A percentile compares a stretch with the other conserved stretches of the same genome.
Evolutionary conservation across 305 asterid genomes (phyloP).

Genomic region (Lippia alba): DNA sequence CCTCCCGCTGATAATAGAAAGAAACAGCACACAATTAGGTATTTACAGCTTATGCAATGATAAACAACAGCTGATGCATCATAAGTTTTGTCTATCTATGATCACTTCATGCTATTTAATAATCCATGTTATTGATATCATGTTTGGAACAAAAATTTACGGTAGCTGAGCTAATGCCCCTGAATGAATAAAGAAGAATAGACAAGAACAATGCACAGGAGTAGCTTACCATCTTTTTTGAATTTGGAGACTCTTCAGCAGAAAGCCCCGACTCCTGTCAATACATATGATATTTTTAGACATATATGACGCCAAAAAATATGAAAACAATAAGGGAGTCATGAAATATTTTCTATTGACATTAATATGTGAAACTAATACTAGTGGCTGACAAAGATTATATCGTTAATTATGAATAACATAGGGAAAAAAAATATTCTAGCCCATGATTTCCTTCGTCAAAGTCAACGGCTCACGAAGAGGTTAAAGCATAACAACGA

Average conservation of each 20-base stretch:
- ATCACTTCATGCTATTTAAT: neutral
- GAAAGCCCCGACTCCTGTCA: constrained; percentile 56
- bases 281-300: constrained; percentile 17
- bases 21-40: constrained; percentile 20
- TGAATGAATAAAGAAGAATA: constrained; percentile 11
- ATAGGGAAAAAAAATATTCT: neutral
- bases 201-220: constrained; percentile 14
- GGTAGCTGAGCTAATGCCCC: constrained; percentile 3
- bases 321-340: neutral
- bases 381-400: neutral
- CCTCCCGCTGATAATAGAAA: constrained; percentile 57
- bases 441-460: constrained; percentile 1
- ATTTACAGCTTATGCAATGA: neutral
- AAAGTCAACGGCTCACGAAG: neutral
- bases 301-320: neutral
- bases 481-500: constrained; percentile 13
- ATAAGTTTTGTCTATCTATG: constrained; percentile 9
- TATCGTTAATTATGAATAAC: neutral
- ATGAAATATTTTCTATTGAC: neutral
- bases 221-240: constrained; percentile 70
- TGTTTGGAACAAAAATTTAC: constrained; percentile 8
- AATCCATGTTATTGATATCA: too few species aligned
- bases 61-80: neutral
- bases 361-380: neutral
- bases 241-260: constrained; percentile 56